Conservation (phyloP, 2,329 filamentous ascomycete species). For the Trichoderma simmonsii region DNA sequence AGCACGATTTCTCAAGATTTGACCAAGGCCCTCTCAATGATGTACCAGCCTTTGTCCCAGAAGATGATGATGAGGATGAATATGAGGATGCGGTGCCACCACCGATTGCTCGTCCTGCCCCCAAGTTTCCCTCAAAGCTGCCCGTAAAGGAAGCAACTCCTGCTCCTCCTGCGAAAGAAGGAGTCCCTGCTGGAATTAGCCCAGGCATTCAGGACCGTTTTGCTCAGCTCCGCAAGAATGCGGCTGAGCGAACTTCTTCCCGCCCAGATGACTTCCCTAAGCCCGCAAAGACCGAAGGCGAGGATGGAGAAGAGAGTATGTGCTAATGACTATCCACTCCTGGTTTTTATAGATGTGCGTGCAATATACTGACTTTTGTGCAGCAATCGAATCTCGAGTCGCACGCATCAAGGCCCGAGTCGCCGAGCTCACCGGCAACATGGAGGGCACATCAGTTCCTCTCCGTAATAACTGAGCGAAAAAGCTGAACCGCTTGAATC, state of each 20-base stretch:
- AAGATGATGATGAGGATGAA: conserved; percentile 46
- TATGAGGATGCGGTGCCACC: conserved; percentile 43
- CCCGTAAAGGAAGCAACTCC: conserved; percentile 34
- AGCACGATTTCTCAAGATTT: conserved; percentile 64
- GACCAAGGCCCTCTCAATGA: conserved; percentile 86
- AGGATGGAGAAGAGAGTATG: conserved; percentile 91
- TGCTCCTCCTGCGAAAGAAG: conserved; percentile 32
- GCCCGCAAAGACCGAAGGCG: conserved; percentile 59
- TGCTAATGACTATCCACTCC: conserved; percentile 27
- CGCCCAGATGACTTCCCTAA: conserved; percentile 59
- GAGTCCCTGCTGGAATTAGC: conserved; percentile 33
- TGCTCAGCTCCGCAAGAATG: conserved; percentile 95
- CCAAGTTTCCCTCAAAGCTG: conserved; percentile 16
- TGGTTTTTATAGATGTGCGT: not conserved
- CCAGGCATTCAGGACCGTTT: conserved; percentile 67
- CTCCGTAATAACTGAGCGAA: conserved; percentile 13
- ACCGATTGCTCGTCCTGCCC: conserved; percentile 44
- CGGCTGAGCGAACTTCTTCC: conserved; percentile 71
- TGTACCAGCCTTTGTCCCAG: conserved; percentile 77
- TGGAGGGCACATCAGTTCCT: conserved; percentile 51
- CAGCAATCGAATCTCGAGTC: conserved; percentile 92
- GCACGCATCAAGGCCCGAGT: conserved; percentile 97
- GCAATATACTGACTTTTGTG: conserved; percentile 24
- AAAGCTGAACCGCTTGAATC: not conserved
- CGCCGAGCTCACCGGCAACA: conserved; percentile 85